Conservation (phyloP, 2,329 filamentous ascomycete genomes). For the Venturia effusa region DNA sequence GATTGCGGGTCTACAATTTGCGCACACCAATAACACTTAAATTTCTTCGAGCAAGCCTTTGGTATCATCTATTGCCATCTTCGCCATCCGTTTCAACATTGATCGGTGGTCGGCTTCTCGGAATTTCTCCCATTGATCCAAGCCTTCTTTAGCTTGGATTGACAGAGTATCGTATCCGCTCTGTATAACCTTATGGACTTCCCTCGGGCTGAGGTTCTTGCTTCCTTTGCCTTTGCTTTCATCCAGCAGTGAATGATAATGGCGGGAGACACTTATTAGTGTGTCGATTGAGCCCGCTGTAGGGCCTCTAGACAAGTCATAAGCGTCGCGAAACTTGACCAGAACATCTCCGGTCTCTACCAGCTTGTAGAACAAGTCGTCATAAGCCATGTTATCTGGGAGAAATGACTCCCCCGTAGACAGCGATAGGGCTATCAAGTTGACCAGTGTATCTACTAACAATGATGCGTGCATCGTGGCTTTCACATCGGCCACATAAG, state of each 20-base stretch:
- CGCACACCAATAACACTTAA: neutral
- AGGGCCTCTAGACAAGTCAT: slow-evolving; percentile 33
- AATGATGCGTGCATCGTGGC: slow-evolving; percentile 56
- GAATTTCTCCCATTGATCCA: slow-evolving; percentile 78
- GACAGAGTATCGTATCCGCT: slow-evolving; percentile 91
- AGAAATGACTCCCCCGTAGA: slow-evolving; percentile 85
- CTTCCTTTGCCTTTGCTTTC: slow-evolving; percentile 30
- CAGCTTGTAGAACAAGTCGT: slow-evolving; percentile 97
- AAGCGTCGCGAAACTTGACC: slow-evolving; percentile 70
- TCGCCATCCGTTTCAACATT: slow-evolving; percentile 76
- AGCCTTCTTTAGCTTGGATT: slow-evolving; percentile 76
- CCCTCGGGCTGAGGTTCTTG: slow-evolving; percentile 58
- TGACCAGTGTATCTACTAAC: slow-evolving; percentile 67
- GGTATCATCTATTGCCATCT: slow-evolving; percentile 64
- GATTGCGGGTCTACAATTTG: neutral
- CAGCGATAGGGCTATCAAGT: slow-evolving; percentile 72
- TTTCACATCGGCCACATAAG: slow-evolving; percentile 70
- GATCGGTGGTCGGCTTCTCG: slow-evolving; percentile 77
- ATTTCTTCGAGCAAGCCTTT: slow-evolving; percentile 31
- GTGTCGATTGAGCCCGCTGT: slow-evolving; percentile 57
- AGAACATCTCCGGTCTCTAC: slow-evolving; percentile 83
- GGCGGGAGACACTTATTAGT: slow-evolving; percentile 67
- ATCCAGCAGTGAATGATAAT: slow-evolving; percentile 77
- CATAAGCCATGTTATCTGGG: slow-evolving; percentile 76
- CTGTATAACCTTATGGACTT: slow-evolving; percentile 87